phyloP scores from a whole-genome alignment of 306 rosid genomes.

The Dalbergia cochinchinensis region DNA sequence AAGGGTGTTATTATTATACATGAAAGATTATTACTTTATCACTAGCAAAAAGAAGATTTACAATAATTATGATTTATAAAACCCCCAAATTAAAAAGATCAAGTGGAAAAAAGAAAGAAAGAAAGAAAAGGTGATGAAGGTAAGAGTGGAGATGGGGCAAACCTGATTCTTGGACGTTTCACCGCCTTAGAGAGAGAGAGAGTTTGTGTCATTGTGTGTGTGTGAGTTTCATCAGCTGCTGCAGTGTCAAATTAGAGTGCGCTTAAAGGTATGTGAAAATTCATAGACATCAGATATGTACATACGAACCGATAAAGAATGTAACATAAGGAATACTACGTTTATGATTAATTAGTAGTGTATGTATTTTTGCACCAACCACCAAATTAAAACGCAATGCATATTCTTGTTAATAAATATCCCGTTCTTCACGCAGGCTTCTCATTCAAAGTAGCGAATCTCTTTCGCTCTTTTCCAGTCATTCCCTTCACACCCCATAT shows the following conservation, averaged over 20 bases:
- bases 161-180: constrained; percentile 66
- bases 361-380: constrained; percentile 28
- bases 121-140: constrained; percentile 26
- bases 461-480: background rate
- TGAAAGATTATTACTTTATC: background rate
- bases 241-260: constrained; percentile 69
- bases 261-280: constrained; percentile 54
- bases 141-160: constrained; percentile 74
- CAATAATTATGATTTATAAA: background rate
- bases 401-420: constrained; percentile 31
- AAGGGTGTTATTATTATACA: background rate
- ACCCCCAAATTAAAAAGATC: background rate
- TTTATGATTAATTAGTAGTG: background rate
- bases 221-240: constrained; percentile 47
- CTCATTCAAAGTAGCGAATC: constrained; percentile 53
- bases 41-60: background rate
- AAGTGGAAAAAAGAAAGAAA: background rate
- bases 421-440: constrained; percentile 57
- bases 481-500: constrained; percentile 9
- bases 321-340: background rate
- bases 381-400: constrained; percentile 12
- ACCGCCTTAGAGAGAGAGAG: constrained; percentile 49
- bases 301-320: constrained; percentile 48
- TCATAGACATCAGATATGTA: constrained; percentile 40
- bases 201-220: background rate